These are phyloP conservation scores for Croton laevigatus DNA, from an alignment of 441 rosid species.

Conservation along the genomic window DNA sequence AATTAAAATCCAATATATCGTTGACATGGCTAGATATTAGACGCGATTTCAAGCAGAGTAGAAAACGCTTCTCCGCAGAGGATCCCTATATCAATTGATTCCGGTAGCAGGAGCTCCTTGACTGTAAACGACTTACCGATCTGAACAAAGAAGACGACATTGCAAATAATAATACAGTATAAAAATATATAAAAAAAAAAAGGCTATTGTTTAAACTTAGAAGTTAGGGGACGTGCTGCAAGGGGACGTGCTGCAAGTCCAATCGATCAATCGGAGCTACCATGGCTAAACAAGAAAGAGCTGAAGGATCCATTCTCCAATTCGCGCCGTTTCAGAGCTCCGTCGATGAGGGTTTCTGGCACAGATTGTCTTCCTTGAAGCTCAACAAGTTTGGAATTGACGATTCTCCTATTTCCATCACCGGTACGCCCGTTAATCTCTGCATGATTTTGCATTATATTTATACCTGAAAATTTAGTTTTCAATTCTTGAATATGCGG, in stretches of 20 bases:
- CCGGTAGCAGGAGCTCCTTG: too few relatives aligned
- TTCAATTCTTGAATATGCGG: background rate
- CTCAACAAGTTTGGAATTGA: constrained; percentile 85
- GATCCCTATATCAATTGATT: too few relatives aligned
- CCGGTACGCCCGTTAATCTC: constrained; percentile 38
- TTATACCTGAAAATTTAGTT: background rate
- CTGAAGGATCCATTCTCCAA: constrained; percentile 48
- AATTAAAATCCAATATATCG: too few relatives aligned
- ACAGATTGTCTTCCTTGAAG: constrained; percentile 74
- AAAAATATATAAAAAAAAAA: background rate
- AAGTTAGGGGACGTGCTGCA: background rate
- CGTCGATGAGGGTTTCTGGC: constrained; percentile 95
- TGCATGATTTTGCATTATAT: background rate
- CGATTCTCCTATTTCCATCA: constrained; percentile 78
- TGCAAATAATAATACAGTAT: too few relatives aligned
- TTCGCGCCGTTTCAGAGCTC: constrained; percentile 76
- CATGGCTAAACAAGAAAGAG: constrained; percentile 32
- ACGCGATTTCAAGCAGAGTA: too few relatives aligned
- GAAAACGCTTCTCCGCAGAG: too few relatives aligned
- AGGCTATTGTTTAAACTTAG: background rate
- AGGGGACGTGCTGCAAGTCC: background rate
- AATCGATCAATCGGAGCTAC: background rate
- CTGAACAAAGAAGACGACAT: too few relatives aligned
- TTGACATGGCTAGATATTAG: too few relatives aligned
- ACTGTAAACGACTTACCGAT: too few relatives aligned